These are phyloP conservation scores for Fonsecaea multimorphosa DNA, from an alignment of 2,329 filamentous ascomycete species.

Conservation along the genomic window DNA sequence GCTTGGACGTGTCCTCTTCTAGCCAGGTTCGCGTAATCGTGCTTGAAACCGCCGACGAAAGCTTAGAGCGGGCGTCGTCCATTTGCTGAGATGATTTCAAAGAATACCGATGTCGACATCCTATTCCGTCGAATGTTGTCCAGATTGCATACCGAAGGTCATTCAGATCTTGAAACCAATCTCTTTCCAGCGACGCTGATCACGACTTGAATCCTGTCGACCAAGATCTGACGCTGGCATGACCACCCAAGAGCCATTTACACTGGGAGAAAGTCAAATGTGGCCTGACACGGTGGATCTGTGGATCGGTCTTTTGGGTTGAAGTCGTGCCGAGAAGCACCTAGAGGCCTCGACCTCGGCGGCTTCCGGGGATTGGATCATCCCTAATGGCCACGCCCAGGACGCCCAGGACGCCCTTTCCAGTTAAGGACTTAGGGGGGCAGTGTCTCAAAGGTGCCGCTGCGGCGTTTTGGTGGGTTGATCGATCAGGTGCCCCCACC, in stretches of 20 bases:
- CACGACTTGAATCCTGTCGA: background rate
- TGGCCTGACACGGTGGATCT: constrained; percentile 7
- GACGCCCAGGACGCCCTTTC: background rate
- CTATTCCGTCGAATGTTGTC: background rate
- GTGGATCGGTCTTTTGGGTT: background rate
- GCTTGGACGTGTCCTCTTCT: background rate
- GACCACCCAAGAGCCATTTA: constrained; percentile 4
- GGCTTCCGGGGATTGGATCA: background rate
- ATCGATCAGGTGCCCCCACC: constrained; percentile 6
- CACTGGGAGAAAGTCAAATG: background rate
- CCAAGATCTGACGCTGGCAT: constrained; percentile 2
- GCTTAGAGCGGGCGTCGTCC: background rate
- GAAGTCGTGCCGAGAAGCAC: constrained; percentile 10
- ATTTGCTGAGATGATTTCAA: constrained; percentile 2
- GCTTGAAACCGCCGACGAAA: background rate
- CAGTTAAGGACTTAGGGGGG: background rate
- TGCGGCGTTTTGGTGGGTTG: constrained; percentile 7
- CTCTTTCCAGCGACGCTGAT: background rate
- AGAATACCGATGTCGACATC: background rate
- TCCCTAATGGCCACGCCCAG: constrained; percentile 4
- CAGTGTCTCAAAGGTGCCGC: background rate
- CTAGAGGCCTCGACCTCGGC: constrained; percentile 4
- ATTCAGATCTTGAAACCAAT: background rate
- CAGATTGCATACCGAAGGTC: background rate
- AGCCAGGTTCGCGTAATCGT: background rate